Evolutionary conservation across 345 rosid genomes (phyloP).

Genomic region (Gossypium bickii): DNA sequence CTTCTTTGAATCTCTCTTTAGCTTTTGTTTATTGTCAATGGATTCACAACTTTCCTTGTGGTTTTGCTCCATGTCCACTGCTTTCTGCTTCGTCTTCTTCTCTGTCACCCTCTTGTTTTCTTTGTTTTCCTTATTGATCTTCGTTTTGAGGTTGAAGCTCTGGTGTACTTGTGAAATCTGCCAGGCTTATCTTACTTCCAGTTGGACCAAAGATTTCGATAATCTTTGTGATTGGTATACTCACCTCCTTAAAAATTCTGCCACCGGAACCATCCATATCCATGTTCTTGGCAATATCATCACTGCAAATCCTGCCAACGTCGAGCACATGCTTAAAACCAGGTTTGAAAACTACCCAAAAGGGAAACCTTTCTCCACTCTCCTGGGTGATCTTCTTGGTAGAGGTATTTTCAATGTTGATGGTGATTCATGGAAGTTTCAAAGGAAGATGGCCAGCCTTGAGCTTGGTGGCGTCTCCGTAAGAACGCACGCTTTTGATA

Average conservation of each 20-base stretch:
- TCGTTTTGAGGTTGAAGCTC: conserved; percentile 24
- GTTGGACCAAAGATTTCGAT: conserved; percentile 35
- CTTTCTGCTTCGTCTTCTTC: conserved; percentile 31
- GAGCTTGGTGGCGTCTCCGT: conserved; percentile 53
- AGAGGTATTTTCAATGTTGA: conserved; percentile 68
- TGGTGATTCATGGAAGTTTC: conserved; percentile 62
- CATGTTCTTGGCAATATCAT: conserved; percentile 45
- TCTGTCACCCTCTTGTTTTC: conserved; percentile 28
- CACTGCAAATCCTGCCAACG: conserved; percentile 54
- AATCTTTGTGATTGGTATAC: conserved; percentile 49
- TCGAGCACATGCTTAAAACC: conserved; percentile 59
- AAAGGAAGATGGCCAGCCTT: conserved; percentile 57
- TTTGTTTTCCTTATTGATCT: conserved; percentile 30
- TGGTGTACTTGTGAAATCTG: conserved; percentile 43
- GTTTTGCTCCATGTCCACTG: conserved; percentile 13
- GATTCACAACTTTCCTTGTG: conserved; percentile 17
- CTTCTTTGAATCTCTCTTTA: background rate
- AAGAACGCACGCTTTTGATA: conserved; percentile 41
- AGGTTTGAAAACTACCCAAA: conserved; percentile 64
- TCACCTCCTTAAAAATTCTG: conserved; percentile 37
- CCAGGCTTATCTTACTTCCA: conserved; percentile 23
- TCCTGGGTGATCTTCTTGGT: conserved; percentile 69
- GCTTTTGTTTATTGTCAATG: conserved; percentile 14
- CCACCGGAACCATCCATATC: conserved; percentile 36
- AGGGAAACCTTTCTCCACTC: conserved; percentile 51